Percentiles rank a stretch among this genome's conserved stretches.
Conservation (phyloP, 2,329 filamentous ascomycete genomes). For the Aureobasidium sp. region DNA sequence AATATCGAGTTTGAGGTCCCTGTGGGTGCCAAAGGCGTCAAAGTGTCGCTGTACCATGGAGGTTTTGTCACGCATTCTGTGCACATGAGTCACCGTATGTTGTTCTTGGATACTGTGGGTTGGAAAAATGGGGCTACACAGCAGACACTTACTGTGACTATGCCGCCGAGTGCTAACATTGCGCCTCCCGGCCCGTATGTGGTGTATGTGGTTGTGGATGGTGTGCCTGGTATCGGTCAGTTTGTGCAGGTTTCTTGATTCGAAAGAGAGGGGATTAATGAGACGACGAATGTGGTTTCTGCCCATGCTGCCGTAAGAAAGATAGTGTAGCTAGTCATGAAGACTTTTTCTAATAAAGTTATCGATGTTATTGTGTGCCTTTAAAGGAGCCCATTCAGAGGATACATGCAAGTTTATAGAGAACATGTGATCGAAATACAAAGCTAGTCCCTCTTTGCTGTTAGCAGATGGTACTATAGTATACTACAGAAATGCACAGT, state of each 20-base stretch:
- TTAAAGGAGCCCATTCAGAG: too few relatives aligned
- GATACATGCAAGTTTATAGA: too few relatives aligned
- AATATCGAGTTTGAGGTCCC: conserved; percentile 41
- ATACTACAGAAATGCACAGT: too few relatives aligned
- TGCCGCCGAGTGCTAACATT: conserved; percentile 48
- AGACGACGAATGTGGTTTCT: neutral
- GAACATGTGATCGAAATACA: too few relatives aligned
- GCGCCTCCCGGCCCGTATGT: conserved; percentile 54
- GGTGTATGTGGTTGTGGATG: conserved; percentile 50
- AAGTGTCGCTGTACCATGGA: conserved; percentile 48
- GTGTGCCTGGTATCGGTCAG: conserved; percentile 34
- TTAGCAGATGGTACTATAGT: too few relatives aligned
- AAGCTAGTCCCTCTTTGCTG: too few relatives aligned
- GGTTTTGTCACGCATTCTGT: conserved; percentile 53
- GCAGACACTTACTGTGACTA: conserved; percentile 43
- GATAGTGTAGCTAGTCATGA: neutral
- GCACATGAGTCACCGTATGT: conserved; percentile 54
- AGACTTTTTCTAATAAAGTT: neutral
- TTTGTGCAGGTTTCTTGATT: conserved; percentile 13
- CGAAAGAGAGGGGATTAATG: neutral
- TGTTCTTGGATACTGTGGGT: conserved; percentile 41
- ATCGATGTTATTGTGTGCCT: neutral
- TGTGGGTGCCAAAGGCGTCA: conserved; percentile 35
- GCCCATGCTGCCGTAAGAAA: neutral
- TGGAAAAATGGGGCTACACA: conserved; percentile 31